Percentiles rank a stretch among this genome's conserved stretches.
phyloP scores from a whole-genome alignment of 2,329 filamentous ascomycete species.

The Paraconiothyrium sp. region DNA sequence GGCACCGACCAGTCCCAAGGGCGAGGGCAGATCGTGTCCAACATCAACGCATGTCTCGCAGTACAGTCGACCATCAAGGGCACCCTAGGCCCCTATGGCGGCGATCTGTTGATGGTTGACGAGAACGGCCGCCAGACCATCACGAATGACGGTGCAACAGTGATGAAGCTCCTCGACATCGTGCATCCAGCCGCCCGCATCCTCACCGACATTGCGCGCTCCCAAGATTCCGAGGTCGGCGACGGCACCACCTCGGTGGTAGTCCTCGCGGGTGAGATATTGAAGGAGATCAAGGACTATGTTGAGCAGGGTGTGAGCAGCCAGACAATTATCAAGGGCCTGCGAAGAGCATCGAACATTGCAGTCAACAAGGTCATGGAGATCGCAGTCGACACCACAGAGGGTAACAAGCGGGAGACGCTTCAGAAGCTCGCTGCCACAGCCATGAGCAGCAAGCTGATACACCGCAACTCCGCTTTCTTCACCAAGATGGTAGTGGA shows the following conservation, averaged over 20 bases:
- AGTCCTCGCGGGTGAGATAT: slow-evolving; percentile 93
- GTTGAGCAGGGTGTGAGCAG: slow-evolving; percentile 97
- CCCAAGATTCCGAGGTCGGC: slow-evolving; percentile 98
- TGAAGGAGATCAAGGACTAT: slow-evolving; percentile 95
- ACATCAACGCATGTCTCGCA: slow-evolving; percentile 97
- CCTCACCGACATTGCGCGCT: slow-evolving; percentile 96
- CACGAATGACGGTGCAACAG: slow-evolving; percentile 98
- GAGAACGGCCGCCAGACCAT: slow-evolving; percentile 96
- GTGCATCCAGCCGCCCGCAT: slow-evolving; percentile 97
- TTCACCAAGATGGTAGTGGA: slow-evolving; percentile 99
- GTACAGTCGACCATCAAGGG: slow-evolving; percentile 96
- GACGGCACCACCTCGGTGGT: slow-evolving; percentile 98
- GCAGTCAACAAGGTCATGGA: slow-evolving; percentile 99
- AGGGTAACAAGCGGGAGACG: slow-evolving; percentile 86
- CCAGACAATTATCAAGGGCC: slow-evolving; percentile 96
- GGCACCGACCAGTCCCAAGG: slow-evolving; percentile 98
- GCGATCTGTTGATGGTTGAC: slow-evolving; percentile 94
- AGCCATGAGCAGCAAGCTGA: slow-evolving; percentile 99
- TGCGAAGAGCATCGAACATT: slow-evolving; percentile 86
- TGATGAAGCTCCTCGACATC: slow-evolving; percentile 99
- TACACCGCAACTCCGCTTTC: slow-evolving; percentile 95
- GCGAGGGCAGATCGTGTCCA: slow-evolving; percentile 94
- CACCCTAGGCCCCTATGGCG: slow-evolving; percentile 95
- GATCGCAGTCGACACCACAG: slow-evolving; percentile 86
- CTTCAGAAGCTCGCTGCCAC: slow-evolving; percentile 89